Percentiles rank a stretch among this genome's conserved stretches.
phyloP scores from a whole-genome alignment of 352 stramenopile species.

The Pythium insidiosum region DNA sequence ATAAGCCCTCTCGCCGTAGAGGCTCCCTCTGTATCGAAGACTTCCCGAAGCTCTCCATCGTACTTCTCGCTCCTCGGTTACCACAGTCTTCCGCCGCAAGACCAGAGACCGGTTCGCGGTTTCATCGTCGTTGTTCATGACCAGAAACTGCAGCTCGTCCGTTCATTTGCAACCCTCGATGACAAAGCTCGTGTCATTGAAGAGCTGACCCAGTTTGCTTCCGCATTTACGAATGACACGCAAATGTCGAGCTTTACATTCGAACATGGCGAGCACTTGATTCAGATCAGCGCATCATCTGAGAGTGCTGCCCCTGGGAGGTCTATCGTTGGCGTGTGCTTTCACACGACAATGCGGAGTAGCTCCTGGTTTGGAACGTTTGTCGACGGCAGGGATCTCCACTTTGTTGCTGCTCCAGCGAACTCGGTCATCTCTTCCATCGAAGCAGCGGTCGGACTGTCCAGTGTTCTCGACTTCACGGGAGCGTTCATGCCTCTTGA shows the following conservation, averaged over 20 bases:
- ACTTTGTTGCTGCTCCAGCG: conserved; percentile 32
- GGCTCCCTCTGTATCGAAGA: too few relatives aligned
- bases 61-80: too few relatives aligned
- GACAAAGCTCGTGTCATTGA: neutral
- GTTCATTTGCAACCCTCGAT: conserved; percentile 4
- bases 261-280: conserved; percentile 20
- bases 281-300: conserved; percentile 50
- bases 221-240: conserved; percentile 14
- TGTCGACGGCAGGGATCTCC: conserved; percentile 20
- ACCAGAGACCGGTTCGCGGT: too few relatives aligned
- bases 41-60: too few relatives aligned
- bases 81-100: too few relatives aligned
- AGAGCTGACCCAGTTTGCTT: conserved; percentile 8
- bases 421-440: conserved; percentile 23
- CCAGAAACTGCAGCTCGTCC: conserved; percentile 9
- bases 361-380: conserved; percentile 49
- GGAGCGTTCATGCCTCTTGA: conserved; percentile 14
- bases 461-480: conserved; percentile 27
- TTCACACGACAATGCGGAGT: conserved; percentile 45
- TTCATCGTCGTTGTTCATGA: conserved; percentile 15
- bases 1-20: too few relatives aligned
- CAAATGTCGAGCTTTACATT: conserved; percentile 32
- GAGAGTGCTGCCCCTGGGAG: too few relatives aligned
- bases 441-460: conserved; percentile 12
- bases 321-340: conserved; percentile 42